Conservation (phyloP, 75 land plant species). For the Ceratopteris richardii region DNA sequence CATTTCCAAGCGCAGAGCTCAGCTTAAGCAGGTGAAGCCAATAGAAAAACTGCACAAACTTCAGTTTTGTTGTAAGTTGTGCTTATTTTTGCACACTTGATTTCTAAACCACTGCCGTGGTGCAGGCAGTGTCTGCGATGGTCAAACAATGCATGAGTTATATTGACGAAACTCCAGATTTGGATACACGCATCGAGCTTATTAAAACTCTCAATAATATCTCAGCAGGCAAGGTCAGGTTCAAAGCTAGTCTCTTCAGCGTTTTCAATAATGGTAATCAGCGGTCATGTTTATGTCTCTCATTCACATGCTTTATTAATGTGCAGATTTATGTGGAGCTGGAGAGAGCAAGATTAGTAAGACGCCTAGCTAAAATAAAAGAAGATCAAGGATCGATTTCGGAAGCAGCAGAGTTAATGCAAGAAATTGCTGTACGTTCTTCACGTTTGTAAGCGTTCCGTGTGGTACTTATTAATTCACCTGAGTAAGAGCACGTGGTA, state of each 20-base stretch:
- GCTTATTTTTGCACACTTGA: no score
- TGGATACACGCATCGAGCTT: constrained; percentile 76
- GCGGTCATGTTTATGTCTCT: no score
- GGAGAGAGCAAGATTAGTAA: constrained; percentile 83
- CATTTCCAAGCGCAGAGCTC: constrained; percentile 82
- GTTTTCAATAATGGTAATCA: no score
- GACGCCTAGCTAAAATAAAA: constrained; percentile 84
- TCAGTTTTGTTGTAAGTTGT: no score
- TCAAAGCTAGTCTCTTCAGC: not conserved
- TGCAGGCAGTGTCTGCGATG: constrained; percentile 93
- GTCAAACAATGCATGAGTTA: constrained; percentile 98
- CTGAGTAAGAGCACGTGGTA: no score
- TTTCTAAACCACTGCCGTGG: no score
- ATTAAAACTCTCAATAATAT: constrained; percentile 89
- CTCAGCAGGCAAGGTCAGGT: constrained; percentile 93
- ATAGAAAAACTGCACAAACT: no score
- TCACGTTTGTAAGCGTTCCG: no score
- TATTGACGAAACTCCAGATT: constrained; percentile 82
- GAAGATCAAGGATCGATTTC: constrained; percentile 95
- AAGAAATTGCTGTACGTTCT: constrained; percentile 93
- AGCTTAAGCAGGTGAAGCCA: constrained; percentile 74
- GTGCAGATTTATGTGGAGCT: constrained; percentile 95
- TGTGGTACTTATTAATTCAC: no score
- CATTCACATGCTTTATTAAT: no score
- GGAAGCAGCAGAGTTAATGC: constrained; percentile 99